phyloP scores from a whole-genome alignment of 2,329 filamentous ascomycete genomes.

The Hypoxylon sp. region DNA sequence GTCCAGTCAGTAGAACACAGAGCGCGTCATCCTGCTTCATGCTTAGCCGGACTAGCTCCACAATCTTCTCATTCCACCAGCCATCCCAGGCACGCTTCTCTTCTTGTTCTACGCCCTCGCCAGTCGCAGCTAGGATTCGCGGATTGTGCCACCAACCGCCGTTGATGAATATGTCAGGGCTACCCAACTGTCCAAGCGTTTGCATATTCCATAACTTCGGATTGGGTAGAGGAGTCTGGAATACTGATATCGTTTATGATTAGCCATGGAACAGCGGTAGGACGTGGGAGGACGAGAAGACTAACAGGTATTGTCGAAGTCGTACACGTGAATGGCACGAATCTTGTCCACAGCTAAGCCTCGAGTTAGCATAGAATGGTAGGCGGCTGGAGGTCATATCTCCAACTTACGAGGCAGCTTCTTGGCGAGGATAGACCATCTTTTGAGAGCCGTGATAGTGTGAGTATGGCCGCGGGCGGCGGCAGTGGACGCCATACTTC shows the following conservation, averaged over 20 bases:
- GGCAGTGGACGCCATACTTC: conserved; percentile 48
- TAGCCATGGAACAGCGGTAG: conserved; percentile 28
- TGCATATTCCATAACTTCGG: conserved; percentile 85
- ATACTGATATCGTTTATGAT: conserved; percentile 70
- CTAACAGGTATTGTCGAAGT: conserved; percentile 96
- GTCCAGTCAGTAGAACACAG: conserved; percentile 88
- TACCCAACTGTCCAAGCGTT: conserved; percentile 83
- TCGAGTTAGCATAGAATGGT: conserved; percentile 25
- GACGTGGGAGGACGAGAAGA: conserved; percentile 9
- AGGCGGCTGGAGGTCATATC: neutral
- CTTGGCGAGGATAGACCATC: conserved; percentile 86
- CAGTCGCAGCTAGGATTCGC: conserved; percentile 87
- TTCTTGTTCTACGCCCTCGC: conserved; percentile 84
- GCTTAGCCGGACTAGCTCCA: conserved; percentile 83
- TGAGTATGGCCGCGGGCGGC: conserved; percentile 62
- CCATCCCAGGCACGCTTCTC: conserved; percentile 88
- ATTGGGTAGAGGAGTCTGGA: conserved; percentile 92
- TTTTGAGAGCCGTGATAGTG: conserved; percentile 81
- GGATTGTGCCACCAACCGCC: conserved; percentile 99
- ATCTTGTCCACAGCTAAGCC: conserved; percentile 74
- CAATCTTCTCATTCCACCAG: conserved; percentile 97
- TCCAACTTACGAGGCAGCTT: conserved; percentile 74
- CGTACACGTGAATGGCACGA: conserved; percentile 90
- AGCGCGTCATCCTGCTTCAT: conserved; percentile 88
- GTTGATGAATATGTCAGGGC: conserved; percentile 81